Evolutionary conservation across 2,329 filamentous ascomycete species (phyloP).

Genomic region (Trichocomaceae sp.): DNA sequence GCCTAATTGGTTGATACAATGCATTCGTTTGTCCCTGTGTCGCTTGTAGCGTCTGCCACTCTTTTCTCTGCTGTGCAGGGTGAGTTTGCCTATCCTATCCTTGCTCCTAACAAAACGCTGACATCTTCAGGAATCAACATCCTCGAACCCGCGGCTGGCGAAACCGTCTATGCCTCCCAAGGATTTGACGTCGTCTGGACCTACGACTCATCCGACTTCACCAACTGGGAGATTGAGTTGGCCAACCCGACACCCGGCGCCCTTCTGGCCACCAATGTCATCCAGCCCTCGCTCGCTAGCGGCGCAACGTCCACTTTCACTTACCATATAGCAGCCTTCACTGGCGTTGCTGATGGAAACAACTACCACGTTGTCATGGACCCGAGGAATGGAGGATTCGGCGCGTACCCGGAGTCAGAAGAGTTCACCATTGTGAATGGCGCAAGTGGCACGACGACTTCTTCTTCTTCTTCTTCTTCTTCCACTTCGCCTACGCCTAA

Average conservation of each 20-base stretch:
- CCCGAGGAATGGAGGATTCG: constrained; percentile 2
- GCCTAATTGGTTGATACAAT: constrained; percentile 3
- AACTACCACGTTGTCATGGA: constrained; percentile 11
- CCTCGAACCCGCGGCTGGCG: constrained; percentile 5
- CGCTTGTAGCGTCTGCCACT: constrained; percentile 10
- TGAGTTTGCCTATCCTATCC: background rate
- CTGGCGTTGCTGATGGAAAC: constrained; percentile 4
- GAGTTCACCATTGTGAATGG: constrained; percentile 11
- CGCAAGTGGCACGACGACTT: background rate
- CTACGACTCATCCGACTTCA: constrained; percentile 12
- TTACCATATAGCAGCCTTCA: constrained; percentile 9
- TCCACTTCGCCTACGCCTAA: background rate
- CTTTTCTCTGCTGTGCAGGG: constrained; percentile 12
- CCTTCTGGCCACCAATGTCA: constrained; percentile 10
- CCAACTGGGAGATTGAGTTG: constrained; percentile 12
- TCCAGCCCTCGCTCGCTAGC: background rate
- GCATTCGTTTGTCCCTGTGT: constrained; percentile 9
- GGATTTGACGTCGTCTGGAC: constrained; percentile 13
- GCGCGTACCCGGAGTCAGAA: constrained; percentile 5
- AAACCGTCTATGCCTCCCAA: constrained; percentile 9
- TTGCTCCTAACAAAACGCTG: background rate
- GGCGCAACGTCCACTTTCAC: constrained; percentile 4
- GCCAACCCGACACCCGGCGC: constrained; percentile 5
- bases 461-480: background rate
- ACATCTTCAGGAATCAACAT: constrained; percentile 7